Evolutionary conservation across 2,329 filamentous ascomycete genomes (phyloP), one percentile per base, ranked within the genome.

Genomic region (Talaromyces sp.): DNA sequence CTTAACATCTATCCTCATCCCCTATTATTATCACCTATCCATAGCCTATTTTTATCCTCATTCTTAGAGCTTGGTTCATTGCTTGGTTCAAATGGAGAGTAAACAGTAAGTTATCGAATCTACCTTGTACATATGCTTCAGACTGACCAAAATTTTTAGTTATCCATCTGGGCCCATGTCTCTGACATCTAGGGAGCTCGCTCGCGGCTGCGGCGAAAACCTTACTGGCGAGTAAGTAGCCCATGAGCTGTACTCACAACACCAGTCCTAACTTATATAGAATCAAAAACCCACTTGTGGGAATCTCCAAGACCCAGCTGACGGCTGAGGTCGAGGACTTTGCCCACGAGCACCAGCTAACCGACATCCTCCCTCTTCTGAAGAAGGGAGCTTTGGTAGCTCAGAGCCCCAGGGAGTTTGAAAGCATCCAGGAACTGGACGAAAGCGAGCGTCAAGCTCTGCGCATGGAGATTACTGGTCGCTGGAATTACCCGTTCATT

Each of bases 311-410:
- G 55, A 66, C 67, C 3, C 66, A 68, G 43, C 61, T 74, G 14
- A 62, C 73, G 6, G 61, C 64, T 50, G 70, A 74, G 59, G 71
- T 73, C 41, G 68, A 70, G 32, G 56, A 66, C 29, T 74, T 67
- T 67, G 87, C 86, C 43, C 76, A 78, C n/a, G 75, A 82, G 55
- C 84, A 88, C 65, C 80, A 81, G 27, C 78, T 93, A 31, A 74
- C 76, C 1, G 84, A 88, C 57, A 81, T 88, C 64, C 75, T 85
- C 3, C 65, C 63, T 13, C 52, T 66, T 11, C 54, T 69, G 11
- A 53, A 64, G 41, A 69, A 78, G 64, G 81, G 81, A 11, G 81
- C 81, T 4, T 69, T 83, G 4, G 71, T 82, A 19, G 81, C 81
- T 7, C 78, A 80, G 58, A 76, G 81, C 57, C 81, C 81, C 4